phyloP scores from a whole-genome alignment of 768 basidiomycete species.

The Galerina sulciceps region DNA sequence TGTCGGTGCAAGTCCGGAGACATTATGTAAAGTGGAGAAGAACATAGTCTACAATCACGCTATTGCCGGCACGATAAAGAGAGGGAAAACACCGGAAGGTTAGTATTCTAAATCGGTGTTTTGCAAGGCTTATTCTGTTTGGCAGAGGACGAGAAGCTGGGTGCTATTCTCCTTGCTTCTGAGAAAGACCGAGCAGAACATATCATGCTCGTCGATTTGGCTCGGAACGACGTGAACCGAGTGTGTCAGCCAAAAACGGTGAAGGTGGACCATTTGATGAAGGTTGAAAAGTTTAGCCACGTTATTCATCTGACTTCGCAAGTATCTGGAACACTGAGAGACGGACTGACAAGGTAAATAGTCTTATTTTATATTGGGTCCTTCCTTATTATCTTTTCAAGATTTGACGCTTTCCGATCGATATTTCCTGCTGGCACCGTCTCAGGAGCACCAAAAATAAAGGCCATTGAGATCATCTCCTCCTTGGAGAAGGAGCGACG shows the following conservation, averaged over 20 bases:
- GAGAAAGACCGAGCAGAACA: slow-evolving; percentile 98
- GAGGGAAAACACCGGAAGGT: slow-evolving; percentile 90
- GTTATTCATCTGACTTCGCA: slow-evolving; percentile 98
- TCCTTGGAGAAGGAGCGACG: slow-evolving; percentile 87
- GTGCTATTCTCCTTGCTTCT: slow-evolving; percentile 74
- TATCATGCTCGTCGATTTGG: slow-evolving; percentile 98
- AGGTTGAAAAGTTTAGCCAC: slow-evolving; percentile 93
- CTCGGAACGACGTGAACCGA: slow-evolving; percentile 97
- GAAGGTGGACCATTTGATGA: slow-evolving; percentile 95
- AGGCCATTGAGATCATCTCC: slow-evolving; percentile 92
- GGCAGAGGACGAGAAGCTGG: slow-evolving; percentile 88
- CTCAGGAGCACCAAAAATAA: slow-evolving; percentile 98
- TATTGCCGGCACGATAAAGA: slow-evolving; percentile 91
- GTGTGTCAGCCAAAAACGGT: slow-evolving; percentile 95
- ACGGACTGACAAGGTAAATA: slow-evolving; percentile 79
- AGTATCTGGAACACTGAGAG: slow-evolving; percentile 84
- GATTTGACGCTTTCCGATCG: slow-evolving; percentile 98
- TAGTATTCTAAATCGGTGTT: slow-evolving; percentile 23
- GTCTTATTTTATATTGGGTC: neutral
- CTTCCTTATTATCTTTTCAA: slow-evolving; percentile 30
- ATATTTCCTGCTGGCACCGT: slow-evolving; percentile 99
- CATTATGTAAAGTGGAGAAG: slow-evolving; percentile 91
- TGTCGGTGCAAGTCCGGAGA: slow-evolving; percentile 98
- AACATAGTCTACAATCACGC: slow-evolving; percentile 97
- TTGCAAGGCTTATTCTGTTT: slow-evolving; percentile 11